Base-by-base conservation (phyloP, 352 stramenopile species). In the Thalassiosira hispida region DNA sequence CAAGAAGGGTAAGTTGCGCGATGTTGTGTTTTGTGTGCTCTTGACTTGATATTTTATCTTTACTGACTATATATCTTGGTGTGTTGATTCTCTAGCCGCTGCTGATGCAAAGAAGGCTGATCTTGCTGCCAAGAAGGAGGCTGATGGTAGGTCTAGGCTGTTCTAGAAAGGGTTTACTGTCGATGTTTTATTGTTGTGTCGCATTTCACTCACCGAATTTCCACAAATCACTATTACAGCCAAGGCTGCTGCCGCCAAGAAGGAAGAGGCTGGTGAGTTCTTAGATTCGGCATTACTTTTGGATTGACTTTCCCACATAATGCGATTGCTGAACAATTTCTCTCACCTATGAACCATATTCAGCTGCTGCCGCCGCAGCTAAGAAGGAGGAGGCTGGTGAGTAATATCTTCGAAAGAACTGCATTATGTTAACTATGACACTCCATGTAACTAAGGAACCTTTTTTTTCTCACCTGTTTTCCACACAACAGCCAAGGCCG, bases 371-470 rank as follows among this genome's bases (percentile, higher is more conserved):
- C 55, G 22, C 44, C 42, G 60, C 60, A 20, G 60, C 42, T 20
- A 69, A 57, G 40, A 69, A 69, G 44, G 20, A 61, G 42, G 23
- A 9, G 47, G 64, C 59, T 52, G 35, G 49, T 57, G 12, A 18
- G 49, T 57, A 57, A 38, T 9, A 3, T 3, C n/a, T 51, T 16
- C 12, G 18, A 4, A 22, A 51, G n/a, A 16, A 18, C 18, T 46
- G 14, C 38, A 53, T 4, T n/a, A 18, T 18, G 46, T 22, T 22
- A n/a, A 6, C n/a, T n/a, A 4, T 22, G 7, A 53, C 23, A n/a
- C n/a, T n/a, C n/a, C n/a, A n/a, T n/a, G n/a, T n/a, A n/a, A n/a
- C n/a, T n/a, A n/a, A n/a, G n/a, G n/a, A n/a, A n/a, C n/a, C n/a
- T n/a, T n/a, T n/a, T n/a, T n/a, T n/a, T n/a, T n/a, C n/a, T n/a